Base-by-base conservation (phyloP, 148 eudicot species). In the Rhododendron ovatum region DNA sequence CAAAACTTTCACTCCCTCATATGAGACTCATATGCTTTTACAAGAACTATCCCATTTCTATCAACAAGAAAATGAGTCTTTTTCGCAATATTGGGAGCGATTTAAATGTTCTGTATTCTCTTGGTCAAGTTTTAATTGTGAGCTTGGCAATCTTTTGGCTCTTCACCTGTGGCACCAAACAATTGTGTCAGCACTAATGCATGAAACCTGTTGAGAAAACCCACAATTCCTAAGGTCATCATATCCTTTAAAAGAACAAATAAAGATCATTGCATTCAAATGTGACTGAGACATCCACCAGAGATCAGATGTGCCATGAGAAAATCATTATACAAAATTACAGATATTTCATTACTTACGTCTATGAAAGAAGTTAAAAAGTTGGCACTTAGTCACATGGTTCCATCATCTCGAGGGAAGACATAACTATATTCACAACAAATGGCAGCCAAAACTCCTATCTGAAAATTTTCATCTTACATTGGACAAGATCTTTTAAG, bases 101-200 rank as follows among this genome's bases (percentile, higher is more conserved):
- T n/a, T n/a, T n/a, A n/a, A n/a, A n/a, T n/a, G n/a, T n/a, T n/a
- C n/a, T n/a, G n/a, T n/a, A n/a, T n/a, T n/a, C n/a, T n/a, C n/a
- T n/a, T n/a, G n/a, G n/a, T n/a, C n/a, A n/a, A n/a, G n/a, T n/a
- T n/a, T n/a, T n/a, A n/a, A n/a, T n/a, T n/a, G n/a, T n/a, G n/a
- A n/a, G n/a, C n/a, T 33, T 33, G n/a, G n/a, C 35, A 1, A 33
- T 1, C 35, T 33, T 33, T 1, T 1, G 2, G 87, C 90, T 96
- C 99, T 92, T 96, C 99, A 76, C 92, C 99, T 96, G 91, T 82
- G 86, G 48, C 28, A 61, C 86, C 50, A 47, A 47, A 53, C 37
- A 85, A 71, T 20, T 39, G 81, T 30, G 55, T 85, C 26, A 28
- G 22, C 50, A 51, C 15, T 15, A 47, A 33, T 12, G 7, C 22